Percentiles rank a stretch among this genome's conserved stretches.
Conservation (phyloP, 2,329 filamentous ascomycete genomes). For the Sporothrix euskadiensis region DNA sequence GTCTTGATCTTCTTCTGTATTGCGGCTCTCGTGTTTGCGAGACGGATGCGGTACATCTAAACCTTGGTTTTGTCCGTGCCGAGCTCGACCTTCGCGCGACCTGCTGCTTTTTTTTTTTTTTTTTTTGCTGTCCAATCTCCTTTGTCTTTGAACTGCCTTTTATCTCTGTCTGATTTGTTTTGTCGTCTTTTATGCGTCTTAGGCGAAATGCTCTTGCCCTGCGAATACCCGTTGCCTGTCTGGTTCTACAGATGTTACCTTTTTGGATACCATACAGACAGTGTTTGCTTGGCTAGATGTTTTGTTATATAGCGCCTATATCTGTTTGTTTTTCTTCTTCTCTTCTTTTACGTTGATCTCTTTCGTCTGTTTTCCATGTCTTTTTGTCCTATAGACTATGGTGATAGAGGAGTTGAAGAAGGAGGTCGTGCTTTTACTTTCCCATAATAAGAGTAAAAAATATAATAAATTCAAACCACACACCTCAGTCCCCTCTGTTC, state of each 20-base stretch:
- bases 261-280: conserved; percentile 2
- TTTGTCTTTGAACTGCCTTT: not conserved
- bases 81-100: not conserved
- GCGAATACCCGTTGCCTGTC: conserved; percentile 7
- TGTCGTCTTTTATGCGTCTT: not conserved
- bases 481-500: not conserved
- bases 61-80: not conserved
- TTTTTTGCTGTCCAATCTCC: not conserved
- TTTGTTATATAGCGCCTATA: conserved; percentile 2
- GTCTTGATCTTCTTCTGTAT: conserved; percentile 57
- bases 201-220: conserved; percentile 9
- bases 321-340: not conserved
- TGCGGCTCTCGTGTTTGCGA: conserved; percentile 49
- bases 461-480: not conserved
- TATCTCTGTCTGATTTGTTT: not conserved
- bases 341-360: conserved; percentile 8
- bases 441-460: not conserved
- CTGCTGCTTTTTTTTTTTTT: not conserved
- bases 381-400: conserved; percentile 17
- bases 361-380: not conserved
- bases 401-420: conserved; percentile 23
- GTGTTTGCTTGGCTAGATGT: not conserved
- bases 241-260: conserved; percentile 7
- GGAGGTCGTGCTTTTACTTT: not conserved
- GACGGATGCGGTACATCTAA: conserved; percentile 50